Conservation (phyloP, 73 alveolate species). For the Diophrys appendiculata region DNA sequence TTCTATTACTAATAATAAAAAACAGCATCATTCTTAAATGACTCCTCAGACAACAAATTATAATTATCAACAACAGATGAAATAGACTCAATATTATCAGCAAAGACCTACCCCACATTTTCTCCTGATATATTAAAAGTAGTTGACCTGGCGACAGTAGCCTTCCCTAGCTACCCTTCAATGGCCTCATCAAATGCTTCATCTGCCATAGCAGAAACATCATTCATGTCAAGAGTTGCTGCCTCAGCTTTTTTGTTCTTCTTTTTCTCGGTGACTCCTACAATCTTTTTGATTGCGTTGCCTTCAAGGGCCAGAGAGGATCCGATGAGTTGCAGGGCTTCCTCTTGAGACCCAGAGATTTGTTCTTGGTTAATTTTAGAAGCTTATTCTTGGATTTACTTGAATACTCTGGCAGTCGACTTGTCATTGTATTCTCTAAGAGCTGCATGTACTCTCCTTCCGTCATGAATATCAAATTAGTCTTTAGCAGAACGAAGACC, state of each 20-base stretch:
- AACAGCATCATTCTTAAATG: conserved; percentile 55
- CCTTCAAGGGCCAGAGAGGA: not conserved
- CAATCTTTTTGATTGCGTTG: not conserved
- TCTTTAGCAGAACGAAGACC: conserved; percentile 57
- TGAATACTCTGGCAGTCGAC: conserved; percentile 61
- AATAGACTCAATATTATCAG: conserved; percentile 47
- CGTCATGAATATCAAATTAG: conserved; percentile 64
- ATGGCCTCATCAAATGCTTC: not conserved
- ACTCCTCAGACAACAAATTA: conserved; percentile 42
- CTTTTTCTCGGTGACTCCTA: not conserved
- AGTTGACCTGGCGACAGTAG: conserved; percentile 15
- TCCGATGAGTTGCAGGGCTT: not conserved
- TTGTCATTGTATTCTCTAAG: conserved; percentile 86
- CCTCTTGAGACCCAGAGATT: not conserved
- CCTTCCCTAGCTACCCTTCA: conserved; percentile 3
- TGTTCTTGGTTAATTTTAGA: not conserved
- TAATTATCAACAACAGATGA: conserved; percentile 44
- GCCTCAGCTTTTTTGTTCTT: conserved; percentile 1
- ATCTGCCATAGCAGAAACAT: conserved; percentile 1
- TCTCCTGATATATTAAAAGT: conserved; percentile 39
- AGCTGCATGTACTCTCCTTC: conserved; percentile 81
- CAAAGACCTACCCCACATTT: conserved; percentile 46
- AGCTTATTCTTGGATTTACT: conserved; percentile 31
- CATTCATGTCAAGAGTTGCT: not conserved
- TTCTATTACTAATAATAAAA: conserved; percentile 29